Conservation (phyloP, 495 filamentous ascomycete genomes). For the Aspergillus avenaceus region DNA sequence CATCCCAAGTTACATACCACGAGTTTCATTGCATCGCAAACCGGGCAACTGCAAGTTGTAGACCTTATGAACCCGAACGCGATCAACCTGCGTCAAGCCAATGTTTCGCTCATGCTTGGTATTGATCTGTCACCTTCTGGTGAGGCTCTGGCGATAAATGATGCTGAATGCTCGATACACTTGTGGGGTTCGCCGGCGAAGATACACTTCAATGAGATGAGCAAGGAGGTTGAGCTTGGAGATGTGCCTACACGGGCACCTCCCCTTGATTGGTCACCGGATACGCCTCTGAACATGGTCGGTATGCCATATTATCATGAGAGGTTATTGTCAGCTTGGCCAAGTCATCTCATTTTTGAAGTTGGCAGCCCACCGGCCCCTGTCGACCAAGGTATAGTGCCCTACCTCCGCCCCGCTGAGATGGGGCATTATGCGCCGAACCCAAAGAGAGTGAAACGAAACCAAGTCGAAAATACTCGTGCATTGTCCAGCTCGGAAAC, state of each 20-base stretch:
- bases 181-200: constrained; percentile 92
- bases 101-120: constrained; percentile 66
- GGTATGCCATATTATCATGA: constrained; percentile 95
- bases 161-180: constrained; percentile 72
- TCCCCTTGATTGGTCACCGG: constrained; percentile 61
- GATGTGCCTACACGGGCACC: constrained; percentile 52
- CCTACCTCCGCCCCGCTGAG: constrained; percentile 61
- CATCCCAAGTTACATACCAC: constrained; percentile 93
- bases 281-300: constrained; percentile 78
- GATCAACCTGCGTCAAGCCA: constrained; percentile 82
- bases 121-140: constrained; percentile 89
- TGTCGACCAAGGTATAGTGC: constrained; percentile 68
- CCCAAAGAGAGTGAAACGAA: constrained; percentile 64
- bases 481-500: constrained; percentile 44
- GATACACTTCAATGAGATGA: constrained; percentile 83
- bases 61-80: constrained; percentile 93
- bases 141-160: constrained; percentile 78
- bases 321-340: constrained; percentile 82
- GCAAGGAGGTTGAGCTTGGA: constrained; percentile 71
- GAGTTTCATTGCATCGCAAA: constrained; percentile 82
- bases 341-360: constrained; percentile 75
- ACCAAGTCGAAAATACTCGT: constrained; percentile 82
- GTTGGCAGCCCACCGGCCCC: constrained; percentile 75
- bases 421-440: constrained; percentile 74
- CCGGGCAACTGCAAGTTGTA: constrained; percentile 87